Percentiles rank a stretch among this genome's conserved stretches.
phyloP scores from a whole-genome alignment of 2,329 filamentous ascomycete species.

The Claviceps sp. region DNA sequence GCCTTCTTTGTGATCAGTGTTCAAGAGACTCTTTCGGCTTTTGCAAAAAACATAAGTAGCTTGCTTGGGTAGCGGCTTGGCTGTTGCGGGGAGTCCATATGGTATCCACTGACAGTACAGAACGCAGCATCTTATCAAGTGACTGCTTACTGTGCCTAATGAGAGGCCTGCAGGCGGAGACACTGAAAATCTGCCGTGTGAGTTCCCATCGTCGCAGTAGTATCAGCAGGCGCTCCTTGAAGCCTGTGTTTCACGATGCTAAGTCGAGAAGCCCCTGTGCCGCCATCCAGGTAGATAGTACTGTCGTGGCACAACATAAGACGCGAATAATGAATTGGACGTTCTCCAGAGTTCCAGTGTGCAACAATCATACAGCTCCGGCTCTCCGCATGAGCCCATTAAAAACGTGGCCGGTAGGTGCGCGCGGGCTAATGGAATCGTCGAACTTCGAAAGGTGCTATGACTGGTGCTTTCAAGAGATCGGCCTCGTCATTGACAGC shows the following conservation, averaged over 20 bases:
- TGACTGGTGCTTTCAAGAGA: constrained; percentile 13
- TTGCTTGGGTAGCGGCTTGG: constrained; percentile 61
- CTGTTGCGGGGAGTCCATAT: constrained; percentile 55
- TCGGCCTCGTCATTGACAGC: not conserved
- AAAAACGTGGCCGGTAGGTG: constrained; percentile 21
- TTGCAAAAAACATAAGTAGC: constrained; percentile 56
- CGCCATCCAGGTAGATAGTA: constrained; percentile 76
- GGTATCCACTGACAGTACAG: constrained; percentile 22
- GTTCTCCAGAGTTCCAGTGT: constrained; percentile 60
- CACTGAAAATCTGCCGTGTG: constrained; percentile 14
- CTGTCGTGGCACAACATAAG: constrained; percentile 72
- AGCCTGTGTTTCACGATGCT: constrained; percentile 53
- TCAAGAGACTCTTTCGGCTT: constrained; percentile 59
- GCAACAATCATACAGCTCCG: constrained; percentile 30
- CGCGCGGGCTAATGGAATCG: constrained; percentile 16
- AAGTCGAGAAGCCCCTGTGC: constrained; percentile 84
- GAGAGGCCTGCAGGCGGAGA: constrained; percentile 7
- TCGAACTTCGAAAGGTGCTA: constrained; percentile 19
- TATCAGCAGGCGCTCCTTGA: constrained; percentile 16
- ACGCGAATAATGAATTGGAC: constrained; percentile 79
- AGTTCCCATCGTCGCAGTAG: constrained; percentile 16
- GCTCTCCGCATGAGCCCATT: constrained; percentile 9
- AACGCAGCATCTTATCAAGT: not conserved
- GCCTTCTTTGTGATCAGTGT: constrained; percentile 83
- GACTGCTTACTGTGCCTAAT: not conserved